Evolutionary conservation across 208 protist genomes (phyloP), one percentile per base, ranked within the genome.

Genomic region (Leishmania amazonensis): DNA sequence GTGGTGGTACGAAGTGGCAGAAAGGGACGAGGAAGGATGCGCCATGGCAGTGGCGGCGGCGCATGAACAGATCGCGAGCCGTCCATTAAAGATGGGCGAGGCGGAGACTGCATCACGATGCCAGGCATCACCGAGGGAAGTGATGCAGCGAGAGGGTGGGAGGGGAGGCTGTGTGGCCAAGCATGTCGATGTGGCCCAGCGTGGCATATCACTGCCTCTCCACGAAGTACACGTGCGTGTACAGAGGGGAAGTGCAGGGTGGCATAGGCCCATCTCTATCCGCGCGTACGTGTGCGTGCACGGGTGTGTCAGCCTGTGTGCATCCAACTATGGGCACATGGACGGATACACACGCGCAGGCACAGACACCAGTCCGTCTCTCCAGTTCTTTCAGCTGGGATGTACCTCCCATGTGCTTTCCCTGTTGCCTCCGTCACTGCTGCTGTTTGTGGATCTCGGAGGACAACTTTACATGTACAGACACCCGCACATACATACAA

Each of bases 401-500:
- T 40, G 13, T 35, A 35, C 31, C 62, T 21, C 31, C 0, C 9
- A 68, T 15, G 62, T 24, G 62, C 31, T 40, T 21, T 17, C 62
- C 62, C 31, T 68, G 31, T 68, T 40, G 62, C 62, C 62, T 28
- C 15, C 11, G 62, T 40, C 62, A 21, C 21, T 68, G 28, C 31
- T 40, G 62, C 17, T 35, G n/a, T 13, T 11, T 68, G 31, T 21
- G 7, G 28, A 68, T 19, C 15, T 19, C 31, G 62, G 31, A 21
- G 11, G 62, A 40, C 3, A 68, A 68, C 62, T 68, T 68, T 51
- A 80, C 47, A 80, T 51, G 47, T 51, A 60, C 47, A 57, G n/a
- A 62, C 35, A 58, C 62, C 47, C 47, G 60, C 15, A 73, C 28
- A 49, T 28, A 53, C 3, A 31, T 40, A 8, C 6, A 21, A 60